Evolutionary conservation across 2,329 filamentous ascomycete genomes (phyloP).

Genomic region (Cladosporium sp.): DNA sequence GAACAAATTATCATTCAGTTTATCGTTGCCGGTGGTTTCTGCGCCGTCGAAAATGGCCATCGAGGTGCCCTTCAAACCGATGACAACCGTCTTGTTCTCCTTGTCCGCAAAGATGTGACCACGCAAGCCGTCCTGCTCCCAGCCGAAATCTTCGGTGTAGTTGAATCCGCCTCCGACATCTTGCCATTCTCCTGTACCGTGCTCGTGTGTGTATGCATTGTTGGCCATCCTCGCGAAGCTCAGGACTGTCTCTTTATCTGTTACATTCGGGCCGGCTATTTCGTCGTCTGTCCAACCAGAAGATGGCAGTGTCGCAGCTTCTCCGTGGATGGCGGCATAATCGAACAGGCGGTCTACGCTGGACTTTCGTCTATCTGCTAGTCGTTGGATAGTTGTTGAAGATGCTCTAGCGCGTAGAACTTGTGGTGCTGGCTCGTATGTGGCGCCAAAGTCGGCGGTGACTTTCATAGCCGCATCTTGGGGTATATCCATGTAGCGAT

Average conservation of each 20-base stretch:
- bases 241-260: slow-evolving; percentile 80
- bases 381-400: slow-evolving; percentile 69
- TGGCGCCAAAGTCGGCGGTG: slow-evolving; percentile 31
- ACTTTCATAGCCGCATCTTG: slow-evolving; percentile 49
- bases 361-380: slow-evolving; percentile 74
- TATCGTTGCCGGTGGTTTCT: slow-evolving; percentile 92
- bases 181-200: slow-evolving; percentile 70
- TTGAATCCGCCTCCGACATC: slow-evolving; percentile 77
- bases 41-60: slow-evolving; percentile 89
- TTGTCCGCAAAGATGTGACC: slow-evolving; percentile 89
- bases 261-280: slow-evolving; percentile 75
- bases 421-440: slow-evolving; percentile 41
- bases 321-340: slow-evolving; percentile 67
- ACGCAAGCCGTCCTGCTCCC: slow-evolving; percentile 81
- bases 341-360: slow-evolving; percentile 78
- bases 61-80: slow-evolving; percentile 68
- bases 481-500: slow-evolving; percentile 72
- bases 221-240: slow-evolving; percentile 85
- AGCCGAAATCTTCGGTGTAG: slow-evolving; percentile 82
- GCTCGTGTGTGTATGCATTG: slow-evolving; percentile 80
- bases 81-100: slow-evolving; percentile 78
- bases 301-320: slow-evolving; percentile 65
- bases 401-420: slow-evolving; percentile 45
- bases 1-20: slow-evolving; percentile 95
- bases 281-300: slow-evolving; percentile 83